These are phyloP conservation scores for Bimuria novae-zelandiae DNA, from an alignment of 2,329 filamentous ascomycete genomes.

Conservation along the genomic window DNA sequence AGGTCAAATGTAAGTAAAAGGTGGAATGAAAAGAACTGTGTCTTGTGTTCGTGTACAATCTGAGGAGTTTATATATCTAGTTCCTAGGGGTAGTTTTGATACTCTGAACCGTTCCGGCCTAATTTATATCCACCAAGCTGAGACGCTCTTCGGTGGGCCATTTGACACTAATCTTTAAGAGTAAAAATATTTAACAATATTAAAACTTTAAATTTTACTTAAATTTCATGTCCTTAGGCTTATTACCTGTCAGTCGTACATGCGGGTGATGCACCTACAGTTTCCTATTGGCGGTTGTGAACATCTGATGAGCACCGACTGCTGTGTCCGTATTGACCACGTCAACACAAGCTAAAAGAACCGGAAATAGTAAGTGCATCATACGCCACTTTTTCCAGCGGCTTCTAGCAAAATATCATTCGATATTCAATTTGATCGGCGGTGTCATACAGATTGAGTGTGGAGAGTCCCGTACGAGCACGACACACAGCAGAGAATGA, in stretches of 20 bases:
- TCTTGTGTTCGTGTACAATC: no score
- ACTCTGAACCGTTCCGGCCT: background rate
- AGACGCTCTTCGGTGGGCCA: background rate
- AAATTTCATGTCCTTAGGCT: no score
- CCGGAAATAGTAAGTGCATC: background rate
- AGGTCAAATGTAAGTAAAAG: no score
- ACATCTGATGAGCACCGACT: background rate
- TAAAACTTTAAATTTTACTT: background rate
- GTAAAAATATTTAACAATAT: background rate
- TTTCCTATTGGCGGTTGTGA: constrained; percentile 33
- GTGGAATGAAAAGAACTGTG: no score
- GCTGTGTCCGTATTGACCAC: background rate
- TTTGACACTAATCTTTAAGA: background rate
- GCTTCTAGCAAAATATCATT: constrained; percentile 3
- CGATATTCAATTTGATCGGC: constrained; percentile 4
- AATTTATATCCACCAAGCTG: background rate
- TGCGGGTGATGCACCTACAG: background rate
- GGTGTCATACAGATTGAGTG: background rate
- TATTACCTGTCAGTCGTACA: background rate
- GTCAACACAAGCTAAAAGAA: constrained; percentile 1
- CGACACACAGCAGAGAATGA: background rate
- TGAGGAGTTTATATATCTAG: background rate
- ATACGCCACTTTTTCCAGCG: background rate
- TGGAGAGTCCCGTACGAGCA: no score
- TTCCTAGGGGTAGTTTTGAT: background rate